Evolutionary conservation across 1,139 yeast genomes (phyloP).

Genomic region (Geotrichum histeridarum): DNA sequence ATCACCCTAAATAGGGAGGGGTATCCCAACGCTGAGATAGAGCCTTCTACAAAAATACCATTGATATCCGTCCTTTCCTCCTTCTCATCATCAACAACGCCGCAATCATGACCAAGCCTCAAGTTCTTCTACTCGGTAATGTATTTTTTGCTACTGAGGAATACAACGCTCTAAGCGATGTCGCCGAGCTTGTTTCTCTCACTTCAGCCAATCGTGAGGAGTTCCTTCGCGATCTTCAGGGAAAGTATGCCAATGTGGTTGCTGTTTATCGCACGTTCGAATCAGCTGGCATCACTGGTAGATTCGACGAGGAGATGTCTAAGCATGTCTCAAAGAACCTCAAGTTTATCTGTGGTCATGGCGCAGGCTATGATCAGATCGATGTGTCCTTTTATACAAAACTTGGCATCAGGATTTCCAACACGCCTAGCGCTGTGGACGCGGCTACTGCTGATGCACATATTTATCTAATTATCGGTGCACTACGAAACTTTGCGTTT

Average conservation of each 20-base stretch:
- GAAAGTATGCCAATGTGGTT: constrained; percentile 32
- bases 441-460: constrained; percentile 76
- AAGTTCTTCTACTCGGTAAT: constrained; percentile 28
- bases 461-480: constrained; percentile 52
- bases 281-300: constrained; percentile 42
- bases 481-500: constrained; percentile 54
- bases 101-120: constrained; percentile 37
- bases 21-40: no score
- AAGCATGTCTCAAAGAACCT: constrained; percentile 55
- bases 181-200: constrained; percentile 24
- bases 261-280: constrained; percentile 34
- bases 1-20: no score
- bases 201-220: constrained; percentile 30
- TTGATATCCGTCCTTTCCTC: no score
- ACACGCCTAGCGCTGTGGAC: constrained; percentile 64
- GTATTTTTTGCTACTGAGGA: constrained; percentile 26
- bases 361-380: constrained; percentile 84
- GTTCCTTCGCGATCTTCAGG: constrained; percentile 34
- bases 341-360: constrained; percentile 66
- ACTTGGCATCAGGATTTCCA: constrained; percentile 56
- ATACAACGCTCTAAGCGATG: constrained; percentile 28
- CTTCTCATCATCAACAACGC: no score
- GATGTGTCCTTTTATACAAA: constrained; percentile 48
- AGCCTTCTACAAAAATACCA: no score
- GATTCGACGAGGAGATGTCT: constrained; percentile 69